These are phyloP conservation scores for Komagataella mondaviorum DNA, from an alignment of 805 yeast species.

Conservation along the genomic window DNA sequence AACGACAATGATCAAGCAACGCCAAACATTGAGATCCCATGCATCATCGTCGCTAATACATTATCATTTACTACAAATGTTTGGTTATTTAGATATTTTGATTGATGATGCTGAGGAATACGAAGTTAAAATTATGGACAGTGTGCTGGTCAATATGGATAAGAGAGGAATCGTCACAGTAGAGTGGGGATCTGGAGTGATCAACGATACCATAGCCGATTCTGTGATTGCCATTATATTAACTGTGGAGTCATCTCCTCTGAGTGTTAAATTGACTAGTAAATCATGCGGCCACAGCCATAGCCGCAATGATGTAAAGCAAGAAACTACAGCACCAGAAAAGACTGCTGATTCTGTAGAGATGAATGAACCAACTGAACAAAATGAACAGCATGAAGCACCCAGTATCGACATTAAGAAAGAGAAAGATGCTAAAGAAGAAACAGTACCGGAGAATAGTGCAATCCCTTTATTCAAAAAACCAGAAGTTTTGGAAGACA, in stretches of 20 bases:
- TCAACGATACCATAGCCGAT: slow-evolving; percentile 91
- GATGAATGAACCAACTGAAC: background rate
- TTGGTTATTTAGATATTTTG: slow-evolving; percentile 63
- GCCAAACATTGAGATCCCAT: slow-evolving; percentile 64
- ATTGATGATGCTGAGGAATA: slow-evolving; percentile 39
- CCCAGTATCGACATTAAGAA: background rate
- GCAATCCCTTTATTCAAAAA: background rate
- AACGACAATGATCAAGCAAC: slow-evolving; percentile 72
- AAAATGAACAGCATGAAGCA: background rate
- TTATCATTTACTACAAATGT: slow-evolving; percentile 94
- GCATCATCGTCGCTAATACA: slow-evolving; percentile 70
- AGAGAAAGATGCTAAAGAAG: slow-evolving; percentile 4
- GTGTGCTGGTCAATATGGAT: slow-evolving; percentile 35
- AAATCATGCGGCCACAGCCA: slow-evolving; percentile 35
- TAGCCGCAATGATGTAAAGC: slow-evolving; percentile 8
- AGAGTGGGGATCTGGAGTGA: slow-evolving; percentile 83
- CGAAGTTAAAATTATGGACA: slow-evolving; percentile 50
- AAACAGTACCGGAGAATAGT: background rate
- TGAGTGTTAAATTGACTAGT: slow-evolving; percentile 81
- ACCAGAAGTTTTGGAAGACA: background rate
- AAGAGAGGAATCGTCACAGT: slow-evolving; percentile 42
- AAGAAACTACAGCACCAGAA: background rate
- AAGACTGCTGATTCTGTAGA: slow-evolving; percentile 7
- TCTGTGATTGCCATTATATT: slow-evolving; percentile 80
- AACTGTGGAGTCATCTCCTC: slow-evolving; percentile 90